Conservation (phyloP, 108 stramenopile species). For the Skeletonema tropicum region DNA sequence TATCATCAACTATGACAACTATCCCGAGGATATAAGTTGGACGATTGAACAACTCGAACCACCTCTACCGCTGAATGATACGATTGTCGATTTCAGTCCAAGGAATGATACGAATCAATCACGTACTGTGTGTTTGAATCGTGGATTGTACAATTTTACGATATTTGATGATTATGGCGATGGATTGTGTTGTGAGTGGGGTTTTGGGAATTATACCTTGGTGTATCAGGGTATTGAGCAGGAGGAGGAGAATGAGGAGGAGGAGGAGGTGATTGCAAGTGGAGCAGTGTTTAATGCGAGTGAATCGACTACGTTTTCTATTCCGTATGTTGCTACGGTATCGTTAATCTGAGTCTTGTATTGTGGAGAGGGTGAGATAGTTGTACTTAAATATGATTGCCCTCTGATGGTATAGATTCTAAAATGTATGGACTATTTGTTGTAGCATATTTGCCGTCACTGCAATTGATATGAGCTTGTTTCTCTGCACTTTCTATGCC, state of each 20-base stretch:
- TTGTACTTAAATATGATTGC: no score
- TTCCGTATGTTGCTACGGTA: not conserved
- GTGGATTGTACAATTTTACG: not conserved
- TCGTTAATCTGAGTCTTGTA: no score
- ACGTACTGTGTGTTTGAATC: not conserved
- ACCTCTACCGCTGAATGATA: not conserved
- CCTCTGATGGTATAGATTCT: no score
- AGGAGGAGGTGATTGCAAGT: not conserved
- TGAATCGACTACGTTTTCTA: not conserved
- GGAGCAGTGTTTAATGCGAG: not conserved
- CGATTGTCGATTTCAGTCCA: not conserved
- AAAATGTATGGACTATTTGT: no score
- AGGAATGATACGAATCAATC: not conserved
- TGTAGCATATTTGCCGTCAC: no score
- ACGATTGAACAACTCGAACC: not conserved
- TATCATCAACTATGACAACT: not conserved
- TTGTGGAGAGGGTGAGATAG: no score
- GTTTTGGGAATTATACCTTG: slow-evolving; percentile 1
- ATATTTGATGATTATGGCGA: not conserved
- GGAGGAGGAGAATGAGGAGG: not conserved
- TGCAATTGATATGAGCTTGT: no score
- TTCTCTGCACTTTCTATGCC: no score
- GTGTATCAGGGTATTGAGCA: not conserved
- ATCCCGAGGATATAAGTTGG: slow-evolving; percentile 7
- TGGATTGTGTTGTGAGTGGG: slow-evolving; percentile 4